A percentile compares a stretch with the other conserved stretches of the same genome.
These are phyloP conservation scores for Kwoniella heveanensis DNA, from an alignment of 768 basidiomycete species.

Conservation along the genomic window DNA sequence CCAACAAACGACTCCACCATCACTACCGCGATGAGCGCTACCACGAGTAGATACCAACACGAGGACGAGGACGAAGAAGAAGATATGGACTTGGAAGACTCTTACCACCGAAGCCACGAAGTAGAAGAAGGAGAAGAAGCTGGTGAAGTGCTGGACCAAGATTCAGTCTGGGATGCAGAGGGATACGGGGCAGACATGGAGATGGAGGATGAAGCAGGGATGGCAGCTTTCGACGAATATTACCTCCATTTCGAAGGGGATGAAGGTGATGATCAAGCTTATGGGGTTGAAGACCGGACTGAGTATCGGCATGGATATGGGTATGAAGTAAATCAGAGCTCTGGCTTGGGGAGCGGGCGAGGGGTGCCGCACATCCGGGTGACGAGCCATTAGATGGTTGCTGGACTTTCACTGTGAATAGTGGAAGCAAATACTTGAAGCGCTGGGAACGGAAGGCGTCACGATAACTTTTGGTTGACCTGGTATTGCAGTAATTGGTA, in stretches of 20 bases:
- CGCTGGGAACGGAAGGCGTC: too few relatives aligned
- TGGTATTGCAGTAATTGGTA: too few relatives aligned
- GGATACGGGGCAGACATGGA: constrained; percentile 12
- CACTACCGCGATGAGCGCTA: too few relatives aligned
- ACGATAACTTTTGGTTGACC: too few relatives aligned
- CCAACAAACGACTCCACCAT: too few relatives aligned
- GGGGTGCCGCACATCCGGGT: constrained; percentile 24
- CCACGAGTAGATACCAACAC: too few relatives aligned
- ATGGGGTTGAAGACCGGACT: not conserved
- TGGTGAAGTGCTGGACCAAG: constrained; percentile 9
- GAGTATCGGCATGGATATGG: not conserved
- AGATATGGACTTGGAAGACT: constrained; percentile 1
- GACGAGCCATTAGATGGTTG: constrained; percentile 18
- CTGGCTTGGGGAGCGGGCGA: not conserved
- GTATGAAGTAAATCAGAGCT: not conserved
- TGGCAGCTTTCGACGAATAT: constrained; percentile 21
- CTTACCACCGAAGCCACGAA: not conserved
- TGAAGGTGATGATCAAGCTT: constrained; percentile 1
- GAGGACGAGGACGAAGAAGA: constrained; percentile 1
- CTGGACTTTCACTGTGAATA: not conserved
- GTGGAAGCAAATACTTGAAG: too few relatives aligned
- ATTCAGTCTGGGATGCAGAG: constrained; percentile 20
- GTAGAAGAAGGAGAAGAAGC: constrained; percentile 6
- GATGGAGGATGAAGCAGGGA: constrained; percentile 5
- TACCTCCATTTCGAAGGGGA: constrained; percentile 23